These are phyloP conservation scores for Talaromyces pinophilus DNA, from an alignment of 2,329 filamentous ascomycete species.

Conservation along the genomic window DNA sequence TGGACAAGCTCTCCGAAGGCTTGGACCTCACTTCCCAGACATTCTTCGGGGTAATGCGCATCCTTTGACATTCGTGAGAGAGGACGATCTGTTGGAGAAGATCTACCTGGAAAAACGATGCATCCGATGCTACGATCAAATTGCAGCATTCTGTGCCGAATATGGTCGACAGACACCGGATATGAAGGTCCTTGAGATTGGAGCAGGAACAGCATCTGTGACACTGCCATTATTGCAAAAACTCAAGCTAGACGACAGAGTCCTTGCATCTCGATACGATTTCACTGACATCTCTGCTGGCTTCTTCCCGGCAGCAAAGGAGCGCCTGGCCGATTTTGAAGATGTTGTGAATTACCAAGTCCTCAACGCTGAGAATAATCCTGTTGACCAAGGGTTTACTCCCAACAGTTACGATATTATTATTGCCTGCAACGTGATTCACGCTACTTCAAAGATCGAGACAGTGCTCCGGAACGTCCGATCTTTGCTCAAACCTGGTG, in stretches of 20 bases:
- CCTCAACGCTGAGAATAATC: slow-evolving; percentile 34
- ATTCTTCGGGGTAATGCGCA: neutral
- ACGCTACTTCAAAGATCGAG: slow-evolving; percentile 32
- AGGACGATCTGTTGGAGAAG: neutral
- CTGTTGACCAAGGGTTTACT: slow-evolving; percentile 35
- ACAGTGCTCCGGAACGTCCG: slow-evolving; percentile 31
- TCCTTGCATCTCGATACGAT: slow-evolving; percentile 20
- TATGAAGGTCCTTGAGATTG: slow-evolving; percentile 41
- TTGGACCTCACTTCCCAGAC: slow-evolving; percentile 5
- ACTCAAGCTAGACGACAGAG: neutral
- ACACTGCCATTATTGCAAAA: neutral
- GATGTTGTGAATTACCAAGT: slow-evolving; percentile 29
- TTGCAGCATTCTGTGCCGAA: neutral
- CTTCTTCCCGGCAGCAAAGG: slow-evolving; percentile 26
- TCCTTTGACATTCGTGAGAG: neutral
- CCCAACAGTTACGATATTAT: slow-evolving; percentile 34
- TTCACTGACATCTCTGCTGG: slow-evolving; percentile 29
- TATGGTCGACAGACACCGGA: slow-evolving; percentile 32
- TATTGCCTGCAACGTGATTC: slow-evolving; percentile 38
- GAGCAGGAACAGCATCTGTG: neutral
- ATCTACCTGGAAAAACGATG: neutral
- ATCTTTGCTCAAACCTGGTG: slow-evolving; percentile 42
- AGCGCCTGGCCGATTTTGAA: slow-evolving; percentile 12
- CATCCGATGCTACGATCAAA: slow-evolving; percentile 4
- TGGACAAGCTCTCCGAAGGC: neutral